Base-by-base conservation (phyloP, 495 filamentous ascomycete genomes). In the Xylaria grammica region DNA sequence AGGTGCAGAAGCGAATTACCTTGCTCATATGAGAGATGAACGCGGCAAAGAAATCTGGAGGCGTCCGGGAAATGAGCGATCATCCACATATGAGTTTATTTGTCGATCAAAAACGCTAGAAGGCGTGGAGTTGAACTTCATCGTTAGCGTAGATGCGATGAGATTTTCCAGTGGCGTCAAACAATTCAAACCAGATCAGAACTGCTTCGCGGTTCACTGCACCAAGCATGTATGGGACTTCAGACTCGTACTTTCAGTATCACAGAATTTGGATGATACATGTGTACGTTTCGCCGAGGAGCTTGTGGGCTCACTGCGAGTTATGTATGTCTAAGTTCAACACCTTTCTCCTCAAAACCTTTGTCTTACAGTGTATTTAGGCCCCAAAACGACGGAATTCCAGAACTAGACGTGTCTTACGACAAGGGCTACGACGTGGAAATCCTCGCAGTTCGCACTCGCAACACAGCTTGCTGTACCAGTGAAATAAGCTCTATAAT, bases 11-110 rank as follows among this genome's bases (percentile, higher is more conserved):
- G 67, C 76, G 17, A 69, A 76, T 5, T 68, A 69, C 29, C 65
- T 85, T 24, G 57, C 78, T 52, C 65, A 63, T 9, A 62, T 75
- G 19, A 67, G 63, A 8, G 65, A 72, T 15, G 20, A 61, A 2
- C 7, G 36, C 8, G 70, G 69, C 0, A 51, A 68, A n/a, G 9
- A 8, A 19, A 49, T 64, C 22, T 64, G 62, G 62, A 40, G 10
- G 2, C 53, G 44, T 10, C 55, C 63, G 22, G 11, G 8, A 13
- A 15, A 51, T 32, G 63, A 48, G 10, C 67, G 69, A 24, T 75
- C 60, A 29, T 72, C 84, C 3, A 63, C 73, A 1, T 90, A 89
- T 64, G 82, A 86, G 24, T 84, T 86, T 42, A 73, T 72, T 17
- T 87, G 85, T 61, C 69, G 51, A 27, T 26, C 56, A 9, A 62